These are phyloP conservation scores for Adenanthera pavonina DNA, from an alignment of 306 rosid species.

Conservation along the genomic window DNA sequence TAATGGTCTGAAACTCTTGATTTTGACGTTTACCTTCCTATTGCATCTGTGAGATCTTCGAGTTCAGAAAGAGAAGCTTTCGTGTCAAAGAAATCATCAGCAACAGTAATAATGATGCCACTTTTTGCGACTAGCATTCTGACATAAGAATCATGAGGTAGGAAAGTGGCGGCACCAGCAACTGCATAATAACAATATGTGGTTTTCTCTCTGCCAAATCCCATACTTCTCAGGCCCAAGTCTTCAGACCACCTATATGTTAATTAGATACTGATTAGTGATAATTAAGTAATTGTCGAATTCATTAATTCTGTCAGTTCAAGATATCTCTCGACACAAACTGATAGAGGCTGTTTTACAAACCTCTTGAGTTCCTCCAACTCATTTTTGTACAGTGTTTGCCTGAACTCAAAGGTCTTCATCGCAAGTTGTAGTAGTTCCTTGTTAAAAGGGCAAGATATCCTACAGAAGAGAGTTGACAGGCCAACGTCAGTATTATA, in stretches of 20 bases:
- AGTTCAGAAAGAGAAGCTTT: conserved; percentile 50
- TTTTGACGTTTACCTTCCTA: conserved; percentile 27
- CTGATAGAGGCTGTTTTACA: not conserved
- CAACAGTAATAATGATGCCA: conserved; percentile 55
- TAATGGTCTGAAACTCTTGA: not conserved
- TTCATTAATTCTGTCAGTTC: not conserved
- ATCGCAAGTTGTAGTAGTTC: conserved; percentile 30
- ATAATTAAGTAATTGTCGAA: not conserved
- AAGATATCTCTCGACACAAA: not conserved
- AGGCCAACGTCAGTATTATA: too few relatives aligned
- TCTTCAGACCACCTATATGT: conserved; percentile 51
- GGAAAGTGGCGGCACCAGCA: conserved; percentile 34
- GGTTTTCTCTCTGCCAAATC: conserved; percentile 69
- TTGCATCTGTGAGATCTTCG: conserved; percentile 46
- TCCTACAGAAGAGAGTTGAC: conserved; percentile 25
- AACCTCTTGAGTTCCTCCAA: conserved; percentile 52
- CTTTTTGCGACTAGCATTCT: conserved; percentile 51
- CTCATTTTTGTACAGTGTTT: conserved; percentile 52
- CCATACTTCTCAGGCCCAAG: conserved; percentile 49
- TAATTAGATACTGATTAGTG: not conserved
- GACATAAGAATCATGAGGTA: conserved; percentile 46
- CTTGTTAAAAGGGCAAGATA: conserved; percentile 31
- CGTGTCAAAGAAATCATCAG: conserved; percentile 66
- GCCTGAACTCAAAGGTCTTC: conserved; percentile 44
- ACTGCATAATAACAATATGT: conserved; percentile 56